Evolutionary conservation across 164 flowering plant species (phyloP).

Genomic region (Euptelea pleiosperma): DNA sequence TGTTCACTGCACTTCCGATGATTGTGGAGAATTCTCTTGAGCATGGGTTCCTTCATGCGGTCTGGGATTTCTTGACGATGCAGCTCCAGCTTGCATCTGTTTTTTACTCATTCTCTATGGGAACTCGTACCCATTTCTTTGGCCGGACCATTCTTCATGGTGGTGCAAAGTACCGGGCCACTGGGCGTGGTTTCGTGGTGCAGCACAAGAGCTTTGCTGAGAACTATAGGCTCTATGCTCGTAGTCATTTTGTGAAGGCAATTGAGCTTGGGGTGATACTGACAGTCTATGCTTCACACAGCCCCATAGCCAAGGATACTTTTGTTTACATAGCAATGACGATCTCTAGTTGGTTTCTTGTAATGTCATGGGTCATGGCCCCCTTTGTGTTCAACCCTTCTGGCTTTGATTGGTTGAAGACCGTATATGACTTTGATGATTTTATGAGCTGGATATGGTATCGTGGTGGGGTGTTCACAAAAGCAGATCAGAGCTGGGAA

Average conservation of each 20-base stretch:
- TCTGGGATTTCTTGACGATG: slow-evolving; percentile 91
- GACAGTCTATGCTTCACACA: slow-evolving; percentile 67
- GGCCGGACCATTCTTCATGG: slow-evolving; percentile 97
- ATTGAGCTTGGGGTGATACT: slow-evolving; percentile 84
- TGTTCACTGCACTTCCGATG: slow-evolving; percentile 95
- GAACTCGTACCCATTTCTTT: slow-evolving; percentile 83
- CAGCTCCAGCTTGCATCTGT: slow-evolving; percentile 82
- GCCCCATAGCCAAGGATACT: slow-evolving; percentile 47
- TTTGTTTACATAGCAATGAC: slow-evolving; percentile 75
- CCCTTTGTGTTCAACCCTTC: slow-evolving; percentile 95
- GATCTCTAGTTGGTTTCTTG: slow-evolving; percentile 89
- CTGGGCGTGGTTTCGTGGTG: slow-evolving; percentile 97
- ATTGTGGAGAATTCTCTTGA: slow-evolving; percentile 84
- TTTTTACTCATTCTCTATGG: slow-evolving; percentile 88
- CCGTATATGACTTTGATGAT: slow-evolving; percentile 88
- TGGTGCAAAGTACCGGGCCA: slow-evolving; percentile 95
- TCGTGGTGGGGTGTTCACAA: slow-evolving; percentile 55
- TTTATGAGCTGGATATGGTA: slow-evolving; percentile 88
- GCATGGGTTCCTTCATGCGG: slow-evolving; percentile 73
- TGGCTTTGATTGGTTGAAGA: slow-evolving; percentile 98
- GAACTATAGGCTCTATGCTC: slow-evolving; percentile 84
- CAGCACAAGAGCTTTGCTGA: slow-evolving; percentile 87
- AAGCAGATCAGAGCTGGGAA: slow-evolving; percentile 92
- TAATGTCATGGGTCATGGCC: slow-evolving; percentile 81
- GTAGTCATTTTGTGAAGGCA: slow-evolving; percentile 94